Base-by-base conservation (phyloP, 2,329 filamentous ascomycete species). In the Penicillium aurantiogriseum region DNA sequence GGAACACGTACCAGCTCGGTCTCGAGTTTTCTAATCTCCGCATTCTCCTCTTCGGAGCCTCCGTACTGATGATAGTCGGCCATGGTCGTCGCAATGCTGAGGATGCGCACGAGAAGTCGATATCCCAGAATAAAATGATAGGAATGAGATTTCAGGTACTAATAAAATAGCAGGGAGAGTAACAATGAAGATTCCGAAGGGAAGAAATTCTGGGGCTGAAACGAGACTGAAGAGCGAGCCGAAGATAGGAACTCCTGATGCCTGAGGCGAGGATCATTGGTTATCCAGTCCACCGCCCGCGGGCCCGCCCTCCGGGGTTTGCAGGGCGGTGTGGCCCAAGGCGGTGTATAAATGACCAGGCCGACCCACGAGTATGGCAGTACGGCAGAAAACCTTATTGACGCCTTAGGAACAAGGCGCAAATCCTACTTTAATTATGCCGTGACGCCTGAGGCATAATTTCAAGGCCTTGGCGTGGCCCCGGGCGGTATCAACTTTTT, bases 21-120 rank as follows among this genome's bases (percentile, higher is more conserved):
- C 65, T 89, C 86, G 60, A 93, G 83, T 77, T 90, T 91, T 78
- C 85, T 89, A 69, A 96, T 85, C 78, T 93, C 89, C 62, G 84
- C 84, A 73, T 89, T 91, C 78, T 94, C 90, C 77, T 93, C 90
- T 39, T 93, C 90, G 25, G 85, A 84, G 69, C 86, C 85, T 68
- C 87, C 88, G 73, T 85, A 91, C 69, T 85, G 83, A 76, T 85
- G 83, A 76, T 88, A 88, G 76, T 91, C 89, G 67, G 85, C 84
- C 88, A 91, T 91, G 63, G 56, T 68, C 42, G 56, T 68, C 35
- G 21, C 49, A 36, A 23, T 44, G 38, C n/a, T 56, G 45, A 57
- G 60, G 57, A 57, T 53, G 54, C 38, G 46, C 59, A 19, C 23
- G 44, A 39, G 25, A 46, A 19, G 19, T 33, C 21, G 13, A 51